Evolutionary conservation across 164 flowering plant genomes (phyloP).

Genomic region (Vitis cinerea): DNA sequence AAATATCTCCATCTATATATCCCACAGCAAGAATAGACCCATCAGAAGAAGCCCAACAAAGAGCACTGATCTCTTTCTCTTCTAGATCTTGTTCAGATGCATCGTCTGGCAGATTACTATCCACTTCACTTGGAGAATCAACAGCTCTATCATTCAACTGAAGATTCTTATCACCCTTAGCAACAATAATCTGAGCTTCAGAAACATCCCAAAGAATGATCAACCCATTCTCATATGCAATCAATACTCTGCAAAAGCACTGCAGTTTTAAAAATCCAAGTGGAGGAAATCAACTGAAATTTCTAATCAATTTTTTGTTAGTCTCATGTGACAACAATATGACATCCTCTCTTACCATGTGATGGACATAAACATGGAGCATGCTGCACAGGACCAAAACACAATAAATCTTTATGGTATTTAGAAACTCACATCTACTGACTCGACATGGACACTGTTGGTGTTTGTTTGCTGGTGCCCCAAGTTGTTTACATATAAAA

Average conservation of each 20-base stretch:
- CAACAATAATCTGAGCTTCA: slow-evolving; percentile 49
- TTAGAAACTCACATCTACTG: neutral
- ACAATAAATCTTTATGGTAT: neutral
- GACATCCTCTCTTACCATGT: too few species aligned
- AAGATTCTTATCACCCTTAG: slow-evolving; percentile 74
- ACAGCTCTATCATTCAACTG: slow-evolving; percentile 46
- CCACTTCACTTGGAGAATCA: slow-evolving; percentile 30
- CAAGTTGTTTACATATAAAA: too few species aligned
- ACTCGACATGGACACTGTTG: neutral
- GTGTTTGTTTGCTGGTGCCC: too few species aligned
- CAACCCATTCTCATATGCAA: slow-evolving; percentile 79
- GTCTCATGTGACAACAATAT: neutral
- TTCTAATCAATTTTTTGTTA: neutral
- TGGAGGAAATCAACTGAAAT: neutral
- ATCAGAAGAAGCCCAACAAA: slow-evolving; percentile 86
- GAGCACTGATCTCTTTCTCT: slow-evolving; percentile 87
- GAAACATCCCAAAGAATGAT: slow-evolving; percentile 80
- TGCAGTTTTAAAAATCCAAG: neutral
- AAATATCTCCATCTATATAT: slow-evolving; percentile 87
- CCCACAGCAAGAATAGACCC: slow-evolving; percentile 90
- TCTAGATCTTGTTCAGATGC: slow-evolving; percentile 34
- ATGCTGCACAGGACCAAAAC: slow-evolving; percentile 1
- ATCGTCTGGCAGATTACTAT: slow-evolving; percentile 23
- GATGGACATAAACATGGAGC: neutral
- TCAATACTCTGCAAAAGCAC: slow-evolving; percentile 60